A percentile compares a stretch with the other conserved stretches of the same genome.
These are phyloP conservation scores for Trichoderma endophyticum DNA, from an alignment of 2,329 filamentous ascomycete genomes.

Conservation along the genomic window DNA sequence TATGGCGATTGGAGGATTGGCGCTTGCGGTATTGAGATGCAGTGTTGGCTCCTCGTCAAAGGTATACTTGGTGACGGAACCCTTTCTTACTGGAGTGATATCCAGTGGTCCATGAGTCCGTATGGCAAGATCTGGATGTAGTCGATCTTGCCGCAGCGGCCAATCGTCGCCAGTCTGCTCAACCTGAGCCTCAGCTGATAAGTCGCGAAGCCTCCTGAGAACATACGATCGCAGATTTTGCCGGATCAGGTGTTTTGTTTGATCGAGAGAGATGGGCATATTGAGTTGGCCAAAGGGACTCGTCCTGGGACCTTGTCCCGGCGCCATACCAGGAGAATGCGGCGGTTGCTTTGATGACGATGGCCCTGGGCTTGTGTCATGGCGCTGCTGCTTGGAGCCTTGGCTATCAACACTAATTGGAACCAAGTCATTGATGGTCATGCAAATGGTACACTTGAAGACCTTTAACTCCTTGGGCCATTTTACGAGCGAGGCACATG, in stretches of 20 bases:
- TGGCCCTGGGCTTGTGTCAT: slow-evolving; percentile 23
- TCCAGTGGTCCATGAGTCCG: background rate
- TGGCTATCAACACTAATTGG: slow-evolving; percentile 26
- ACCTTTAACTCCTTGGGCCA: slow-evolving; percentile 72
- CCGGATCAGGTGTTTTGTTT: slow-evolving; percentile 33
- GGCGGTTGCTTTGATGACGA: slow-evolving; percentile 1
- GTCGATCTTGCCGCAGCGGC: slow-evolving; percentile 17
- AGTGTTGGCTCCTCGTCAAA: slow-evolving; percentile 41
- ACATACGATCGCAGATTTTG: slow-evolving; percentile 36
- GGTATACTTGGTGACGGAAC: slow-evolving; percentile 24
- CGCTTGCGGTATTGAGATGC: slow-evolving; percentile 32
- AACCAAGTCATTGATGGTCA: slow-evolving; percentile 76
- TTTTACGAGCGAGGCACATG: slow-evolving; percentile 74
- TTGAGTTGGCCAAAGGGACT: slow-evolving; percentile 23
- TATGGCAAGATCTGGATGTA: slow-evolving; percentile 5
- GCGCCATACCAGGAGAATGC: slow-evolving; percentile 13
- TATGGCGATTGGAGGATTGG: slow-evolving; percentile 22
- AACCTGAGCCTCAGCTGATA: slow-evolving; percentile 11
- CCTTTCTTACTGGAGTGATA: background rate
- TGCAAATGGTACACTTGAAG: slow-evolving; percentile 80
- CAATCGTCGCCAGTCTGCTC: background rate
- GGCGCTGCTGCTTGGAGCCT: slow-evolving; percentile 24
- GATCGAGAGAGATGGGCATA: slow-evolving; percentile 33
- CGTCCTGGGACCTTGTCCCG: slow-evolving; percentile 5
- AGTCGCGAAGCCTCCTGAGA: slow-evolving; percentile 25